Evolutionary conservation across 1,284 basidiomycete species (phyloP).

Genomic region (Hypsizygus ulmarius): DNA sequence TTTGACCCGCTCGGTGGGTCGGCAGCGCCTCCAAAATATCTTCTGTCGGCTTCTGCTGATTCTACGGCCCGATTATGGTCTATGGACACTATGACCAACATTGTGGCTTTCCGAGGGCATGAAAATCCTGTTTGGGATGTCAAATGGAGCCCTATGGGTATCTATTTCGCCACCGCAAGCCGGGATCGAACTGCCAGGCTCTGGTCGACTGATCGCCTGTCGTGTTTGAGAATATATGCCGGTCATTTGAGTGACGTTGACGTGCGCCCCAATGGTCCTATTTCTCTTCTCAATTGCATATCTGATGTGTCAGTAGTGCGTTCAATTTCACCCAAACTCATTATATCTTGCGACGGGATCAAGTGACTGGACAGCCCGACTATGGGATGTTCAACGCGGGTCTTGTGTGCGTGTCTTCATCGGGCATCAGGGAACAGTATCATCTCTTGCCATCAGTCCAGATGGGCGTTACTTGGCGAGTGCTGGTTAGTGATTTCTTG

Average conservation of each 20-base stretch:
- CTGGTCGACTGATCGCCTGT: conserved; percentile 93
- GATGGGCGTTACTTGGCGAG: conserved; percentile 94
- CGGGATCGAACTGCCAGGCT: conserved; percentile 92
- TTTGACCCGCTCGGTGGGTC: conserved; percentile 94
- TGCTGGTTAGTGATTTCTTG: conserved; percentile 55
- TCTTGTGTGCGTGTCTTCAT: conserved; percentile 93
- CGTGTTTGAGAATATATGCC: conserved; percentile 89
- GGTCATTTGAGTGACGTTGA: conserved; percentile 98
- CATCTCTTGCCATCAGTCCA: conserved; percentile 85
- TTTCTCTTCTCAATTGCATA: conserved; percentile 10
- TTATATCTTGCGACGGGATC: conserved; percentile 97
- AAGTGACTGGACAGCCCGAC: conserved; percentile 90
- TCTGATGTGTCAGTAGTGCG: conserved; percentile 57
- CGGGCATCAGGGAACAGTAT: conserved; percentile 91
- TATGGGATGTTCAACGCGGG: conserved; percentile 99
- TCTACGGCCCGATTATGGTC: conserved; percentile 93
- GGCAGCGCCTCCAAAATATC: conserved; percentile 79
- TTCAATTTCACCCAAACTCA: conserved; percentile 97
- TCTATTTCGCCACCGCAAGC: conserved; percentile 97
- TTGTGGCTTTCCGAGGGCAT: conserved; percentile 95
- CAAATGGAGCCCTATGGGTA: conserved; percentile 95
- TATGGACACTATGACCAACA: conserved; percentile 89
- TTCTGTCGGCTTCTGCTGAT: conserved; percentile 94
- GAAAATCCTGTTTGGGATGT: conserved; percentile 99
- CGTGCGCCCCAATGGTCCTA: conserved; percentile 50